Percentiles rank a stretch among this genome's conserved stretches.
Evolutionary conservation across 176 grass and related monocot genomes (phyloP).

Genomic region (Aechmea fasciata): DNA sequence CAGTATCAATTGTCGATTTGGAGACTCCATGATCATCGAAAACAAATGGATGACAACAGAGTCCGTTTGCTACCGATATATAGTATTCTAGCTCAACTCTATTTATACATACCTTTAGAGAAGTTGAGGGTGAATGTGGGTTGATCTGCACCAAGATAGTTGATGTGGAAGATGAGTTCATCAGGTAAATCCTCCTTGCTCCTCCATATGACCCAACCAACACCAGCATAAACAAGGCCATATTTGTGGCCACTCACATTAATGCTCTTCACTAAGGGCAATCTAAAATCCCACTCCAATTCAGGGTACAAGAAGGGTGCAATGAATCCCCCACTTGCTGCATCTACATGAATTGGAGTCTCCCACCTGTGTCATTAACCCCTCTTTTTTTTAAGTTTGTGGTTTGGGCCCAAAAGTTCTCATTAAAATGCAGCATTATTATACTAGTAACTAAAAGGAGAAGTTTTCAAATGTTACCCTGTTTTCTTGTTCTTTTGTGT

Average conservation of each 20-base stretch:
- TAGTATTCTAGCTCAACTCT: too few species aligned
- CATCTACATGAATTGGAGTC: conserved; percentile 81
- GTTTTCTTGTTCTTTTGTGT: conserved; percentile 47
- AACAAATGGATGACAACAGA: too few species aligned
- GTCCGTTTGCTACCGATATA: too few species aligned
- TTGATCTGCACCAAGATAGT: conserved; percentile 93
- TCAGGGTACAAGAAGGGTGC: conserved; percentile 78
- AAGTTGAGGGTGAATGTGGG: conserved; percentile 97
- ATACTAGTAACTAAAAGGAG: too few species aligned
- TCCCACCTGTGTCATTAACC: conserved; percentile 28
- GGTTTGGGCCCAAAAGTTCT: too few species aligned
- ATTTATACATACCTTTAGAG: conserved; percentile 47
- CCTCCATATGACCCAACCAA: conserved; percentile 79
- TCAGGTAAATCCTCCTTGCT: conserved; percentile 65
- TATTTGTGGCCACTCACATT: conserved; percentile 97
- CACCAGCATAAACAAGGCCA: conserved; percentile 78
- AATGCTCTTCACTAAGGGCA: conserved; percentile 81
- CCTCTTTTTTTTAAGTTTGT: too few species aligned
- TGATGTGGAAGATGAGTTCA: conserved; percentile 94
- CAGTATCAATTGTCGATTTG: too few species aligned
- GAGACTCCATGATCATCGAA: too few species aligned
- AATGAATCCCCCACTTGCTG: conserved; percentile 82
- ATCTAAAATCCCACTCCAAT: conserved; percentile 83
- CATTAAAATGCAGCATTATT: too few species aligned
- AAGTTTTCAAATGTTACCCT: conserved; percentile 18